Percentiles rank a stretch among this genome's conserved stretches.
Evolutionary conservation across 1,284 basidiomycete genomes (phyloP).

Genomic region (Boletus smithii): DNA sequence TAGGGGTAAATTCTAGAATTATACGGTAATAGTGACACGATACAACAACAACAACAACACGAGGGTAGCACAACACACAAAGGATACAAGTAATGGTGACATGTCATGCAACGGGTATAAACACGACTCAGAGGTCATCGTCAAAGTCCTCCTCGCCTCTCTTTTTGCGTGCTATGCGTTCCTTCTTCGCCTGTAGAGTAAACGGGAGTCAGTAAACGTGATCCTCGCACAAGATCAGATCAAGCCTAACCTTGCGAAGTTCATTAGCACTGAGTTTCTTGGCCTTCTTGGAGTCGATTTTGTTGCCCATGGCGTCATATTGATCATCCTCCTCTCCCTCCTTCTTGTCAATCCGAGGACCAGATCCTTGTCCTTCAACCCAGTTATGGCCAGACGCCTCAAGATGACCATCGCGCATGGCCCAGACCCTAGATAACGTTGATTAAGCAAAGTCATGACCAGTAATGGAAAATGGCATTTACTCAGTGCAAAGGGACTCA

Average conservation of each 20-base stretch:
- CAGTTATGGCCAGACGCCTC: conserved; percentile 97
- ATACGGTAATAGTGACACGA: conserved; percentile 1
- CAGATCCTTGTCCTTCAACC: conserved; percentile 96
- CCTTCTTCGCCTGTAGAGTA: conserved; percentile 72
- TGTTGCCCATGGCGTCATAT: conserved; percentile 97
- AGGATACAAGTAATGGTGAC: conserved; percentile 16
- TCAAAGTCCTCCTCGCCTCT: conserved; percentile 70
- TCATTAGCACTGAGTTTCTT: conserved; percentile 84
- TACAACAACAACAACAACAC: conserved; percentile 11
- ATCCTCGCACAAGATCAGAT: conserved; percentile 15
- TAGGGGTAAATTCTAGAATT: not conserved
- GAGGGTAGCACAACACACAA: conserved; percentile 19
- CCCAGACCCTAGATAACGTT: conserved; percentile 67
- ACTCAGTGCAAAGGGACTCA: conserved; percentile 86
- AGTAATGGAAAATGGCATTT: conserved; percentile 33
- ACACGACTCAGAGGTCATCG: conserved; percentile 53
- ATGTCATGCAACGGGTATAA: conserved; percentile 5
- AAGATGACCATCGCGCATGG: conserved; percentile 89
- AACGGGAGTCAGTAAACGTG: conserved; percentile 11
- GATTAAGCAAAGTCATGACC: conserved; percentile 2
- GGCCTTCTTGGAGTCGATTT: conserved; percentile 79
- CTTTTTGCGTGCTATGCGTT: conserved; percentile 87
- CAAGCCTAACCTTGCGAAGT: conserved; percentile 58
- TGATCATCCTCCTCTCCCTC: conserved; percentile 81
- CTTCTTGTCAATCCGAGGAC: conserved; percentile 88